Base-by-base conservation (phyloP, 805 yeast species). In the Hanseniaspora singularis region DNA sequence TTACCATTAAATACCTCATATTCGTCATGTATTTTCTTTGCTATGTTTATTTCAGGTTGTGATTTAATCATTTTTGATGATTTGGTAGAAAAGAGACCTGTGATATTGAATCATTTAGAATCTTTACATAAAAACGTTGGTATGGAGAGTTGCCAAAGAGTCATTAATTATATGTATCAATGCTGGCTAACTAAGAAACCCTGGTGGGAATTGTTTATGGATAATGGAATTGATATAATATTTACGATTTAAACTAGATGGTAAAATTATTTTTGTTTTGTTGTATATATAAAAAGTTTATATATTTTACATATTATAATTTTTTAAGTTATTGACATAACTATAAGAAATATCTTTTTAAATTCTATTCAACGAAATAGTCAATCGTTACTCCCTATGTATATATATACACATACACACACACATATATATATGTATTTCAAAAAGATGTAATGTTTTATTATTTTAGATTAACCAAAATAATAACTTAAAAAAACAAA, bases 121-220 rank as follows among this genome's bases (percentile, higher is more conserved):
- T 36, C 36, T 4, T 19, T 42, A 16, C 36, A 42, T 36, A 42
- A 42, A 36, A 42, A 42, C 15, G 31, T 42, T 4, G 46, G 46
- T 3, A 42, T 42, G 46, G 37, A 36, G 5, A 42, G 46, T 23
- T 42, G 46, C 19, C 30, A 34, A 15, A 42, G 31, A 36, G 40
- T 42, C 4, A 42, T 24, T 8, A 36, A 42, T 18, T 42, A 36
- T 24, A 42, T 42, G 46, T 20, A 33, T 11, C 46, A 42, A 5
- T 42, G 46, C 36, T 42, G 46, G 46, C 18, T 24, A n/a, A 34
- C 46, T n/a, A 36, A 36, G 16, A 42, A 42, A 22, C 37, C 46
- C 2, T 42, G 46, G 46, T 42, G 46, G 46, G 46, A 42, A 10
- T 34, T 42, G 3, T 42, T 42, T 22, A 16, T 34, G 2, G 46